Evolutionary conservation across 495 filamentous ascomycete genomes (phyloP).

Genomic region (Xylaria telfairii): DNA sequence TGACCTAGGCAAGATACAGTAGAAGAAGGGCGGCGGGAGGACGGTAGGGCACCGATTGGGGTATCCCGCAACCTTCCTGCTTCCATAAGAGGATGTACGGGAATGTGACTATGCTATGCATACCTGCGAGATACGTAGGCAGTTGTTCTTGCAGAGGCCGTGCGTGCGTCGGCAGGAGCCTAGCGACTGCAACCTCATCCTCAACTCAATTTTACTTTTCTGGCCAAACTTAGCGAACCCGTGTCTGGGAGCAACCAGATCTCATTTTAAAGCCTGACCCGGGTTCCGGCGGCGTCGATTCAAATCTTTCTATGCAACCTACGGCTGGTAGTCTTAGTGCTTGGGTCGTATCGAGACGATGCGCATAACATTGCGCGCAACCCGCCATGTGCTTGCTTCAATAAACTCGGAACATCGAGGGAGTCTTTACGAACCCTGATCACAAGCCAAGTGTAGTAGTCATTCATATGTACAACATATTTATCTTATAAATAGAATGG

Average conservation of each 20-base stretch:
- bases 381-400: not conserved
- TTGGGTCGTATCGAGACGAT: not conserved
- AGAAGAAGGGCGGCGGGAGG: not conserved
- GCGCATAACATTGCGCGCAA: not conserved
- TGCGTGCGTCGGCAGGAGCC: conserved; percentile 23
- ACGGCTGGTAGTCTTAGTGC: not conserved
- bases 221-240: conserved; percentile 7
- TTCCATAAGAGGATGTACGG: conserved; percentile 11
- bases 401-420: not conserved
- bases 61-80: conserved; percentile 7
- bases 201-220: not conserved
- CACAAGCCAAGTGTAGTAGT: not conserved
- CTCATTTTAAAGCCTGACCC: not conserved
- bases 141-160: conserved; percentile 21
- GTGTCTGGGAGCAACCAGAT: not conserved
- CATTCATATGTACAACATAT: not conserved
- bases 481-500: not conserved
- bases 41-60: conserved; percentile 17
- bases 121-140: conserved; percentile 19
- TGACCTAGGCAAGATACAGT: not conserved
- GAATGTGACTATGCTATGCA: conserved; percentile 21
- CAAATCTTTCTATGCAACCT: not conserved
- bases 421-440: not conserved
- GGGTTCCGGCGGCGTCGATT: not conserved
- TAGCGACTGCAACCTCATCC: conserved; percentile 22